Evolutionary conservation across 2,329 filamentous ascomycete genomes (phyloP).

Genomic region (Magnaporthiopsis poae): DNA sequence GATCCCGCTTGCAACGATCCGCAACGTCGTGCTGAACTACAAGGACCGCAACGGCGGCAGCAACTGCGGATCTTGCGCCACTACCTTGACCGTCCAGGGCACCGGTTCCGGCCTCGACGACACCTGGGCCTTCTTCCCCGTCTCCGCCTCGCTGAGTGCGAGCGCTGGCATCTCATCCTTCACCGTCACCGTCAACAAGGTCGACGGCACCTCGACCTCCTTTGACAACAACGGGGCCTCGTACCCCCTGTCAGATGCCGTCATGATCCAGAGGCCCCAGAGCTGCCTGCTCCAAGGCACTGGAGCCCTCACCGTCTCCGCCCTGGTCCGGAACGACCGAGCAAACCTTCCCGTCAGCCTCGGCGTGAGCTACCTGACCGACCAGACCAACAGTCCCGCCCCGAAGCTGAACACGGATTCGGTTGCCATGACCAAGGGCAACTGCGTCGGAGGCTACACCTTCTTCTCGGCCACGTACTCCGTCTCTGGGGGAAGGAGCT

Average conservation of each 20-base stretch:
- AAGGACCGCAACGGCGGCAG: constrained; percentile 42
- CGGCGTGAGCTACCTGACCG: constrained; percentile 33
- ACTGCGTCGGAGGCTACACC: constrained; percentile 38
- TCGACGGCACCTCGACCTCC: constrained; percentile 33
- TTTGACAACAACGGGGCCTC: constrained; percentile 49
- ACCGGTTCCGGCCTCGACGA: constrained; percentile 49
- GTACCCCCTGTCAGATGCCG: constrained; percentile 44
- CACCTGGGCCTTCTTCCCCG: constrained; percentile 45
- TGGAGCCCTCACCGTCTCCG: constrained; percentile 34
- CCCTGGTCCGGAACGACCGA: constrained; percentile 40
- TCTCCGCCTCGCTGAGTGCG: constrained; percentile 41
- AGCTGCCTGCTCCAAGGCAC: constrained; percentile 40
- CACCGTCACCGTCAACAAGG: constrained; percentile 39
- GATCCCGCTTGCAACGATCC: constrained; percentile 31
- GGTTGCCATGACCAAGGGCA: constrained; percentile 30
- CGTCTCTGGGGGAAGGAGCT: constrained; percentile 34
- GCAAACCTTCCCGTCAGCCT: constrained; percentile 30
- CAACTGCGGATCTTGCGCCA: constrained; percentile 37
- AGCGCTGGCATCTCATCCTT: constrained; percentile 54
- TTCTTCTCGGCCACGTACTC: constrained; percentile 34
- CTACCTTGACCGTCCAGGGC: constrained; percentile 36
- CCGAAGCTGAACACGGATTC: constrained; percentile 29
- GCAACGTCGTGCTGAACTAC: constrained; percentile 42
- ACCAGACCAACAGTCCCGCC: constrained; percentile 30
- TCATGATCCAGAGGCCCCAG: constrained; percentile 46